Evolutionary conservation across 495 filamentous ascomycete genomes (phyloP), one percentile per base, ranked within the genome.

Genomic region (Elasticomyces elasticus): DNA sequence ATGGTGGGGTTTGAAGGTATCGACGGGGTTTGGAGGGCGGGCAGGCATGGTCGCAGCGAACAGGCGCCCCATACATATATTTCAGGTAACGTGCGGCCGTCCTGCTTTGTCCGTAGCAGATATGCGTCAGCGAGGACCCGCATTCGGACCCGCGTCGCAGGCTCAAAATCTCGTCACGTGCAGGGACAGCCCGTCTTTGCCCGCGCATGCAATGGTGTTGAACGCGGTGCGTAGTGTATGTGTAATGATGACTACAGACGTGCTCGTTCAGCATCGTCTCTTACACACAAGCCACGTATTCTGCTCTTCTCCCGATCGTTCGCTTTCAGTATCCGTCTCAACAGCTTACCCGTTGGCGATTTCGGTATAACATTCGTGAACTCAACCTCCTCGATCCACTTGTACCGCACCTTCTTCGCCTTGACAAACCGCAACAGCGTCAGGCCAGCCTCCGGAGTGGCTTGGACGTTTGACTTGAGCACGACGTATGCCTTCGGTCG

Each of bases 401-500:
- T 87, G 41, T 77, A 81, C 47, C 89, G 73, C 64, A 78, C 74
- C 69, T 92, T 92, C 64, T 82, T 79, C 27, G 67, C 66, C 12
- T 79, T 72, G 13, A 85, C 76, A 49, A 80, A 79, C 25, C 70
- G 69, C 51, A 79, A 71, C 62, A 90, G 73, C 75, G 78, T 87
- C 20, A 69, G 66, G 25, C 74, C 73, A 26, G 89, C 77, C 12
- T 85, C 77, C 27, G 79, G 64, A 52, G 74, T 77, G 6, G 54
- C 20, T 33, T 55, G 17, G 13, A 52, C 43, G 0, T 70, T 76
- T 27, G 75, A 65, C 31, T 76, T 74, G 26, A 73, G 64, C 12
- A 87, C 84, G 10, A 91, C 70, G 59, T 87, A 91, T 47, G 85
- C 85, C 41, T 83, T 76, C 19, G 86, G 86, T 10, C 77, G 54